Evolutionary conservation across 2,329 filamentous ascomycete species (phyloP).

Genomic region (Colletotrichum godetiae): DNA sequence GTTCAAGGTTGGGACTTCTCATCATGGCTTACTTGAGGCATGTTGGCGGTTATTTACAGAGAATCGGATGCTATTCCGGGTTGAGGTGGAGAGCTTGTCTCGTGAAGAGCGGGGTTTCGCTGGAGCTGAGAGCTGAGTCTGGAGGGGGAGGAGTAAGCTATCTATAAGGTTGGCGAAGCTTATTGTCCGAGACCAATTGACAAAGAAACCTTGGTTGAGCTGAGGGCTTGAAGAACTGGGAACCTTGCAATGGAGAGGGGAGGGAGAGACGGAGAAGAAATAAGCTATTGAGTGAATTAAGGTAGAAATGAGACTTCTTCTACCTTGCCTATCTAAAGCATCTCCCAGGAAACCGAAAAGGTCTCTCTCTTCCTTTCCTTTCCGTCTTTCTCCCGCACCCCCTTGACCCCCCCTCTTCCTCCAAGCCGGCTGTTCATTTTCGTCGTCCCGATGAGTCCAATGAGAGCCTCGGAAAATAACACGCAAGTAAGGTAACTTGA

Average conservation of each 20-base stretch:
- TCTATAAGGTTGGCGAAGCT: neutral
- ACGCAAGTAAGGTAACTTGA: neutral
- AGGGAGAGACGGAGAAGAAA: neutral
- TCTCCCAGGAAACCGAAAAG: neutral
- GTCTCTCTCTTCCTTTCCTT: neutral
- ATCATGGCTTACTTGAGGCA: conserved; percentile 46
- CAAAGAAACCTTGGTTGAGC: neutral
- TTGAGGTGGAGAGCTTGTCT: conserved; percentile 1
- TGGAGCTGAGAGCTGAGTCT: neutral
- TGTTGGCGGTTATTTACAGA: conserved; percentile 40
- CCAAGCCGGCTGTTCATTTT: conserved; percentile 3
- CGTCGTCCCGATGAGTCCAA: conserved; percentile 10
- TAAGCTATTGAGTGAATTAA: neutral
- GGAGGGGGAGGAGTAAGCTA: conserved; percentile 3
- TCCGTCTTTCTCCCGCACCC: neutral
- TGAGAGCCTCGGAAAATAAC: neutral
- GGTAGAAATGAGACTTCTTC: neutral
- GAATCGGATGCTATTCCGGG: neutral
- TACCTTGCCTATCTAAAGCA: neutral
- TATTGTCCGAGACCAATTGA: conserved; percentile 22
- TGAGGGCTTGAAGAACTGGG: neutral
- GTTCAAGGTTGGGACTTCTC: neutral
- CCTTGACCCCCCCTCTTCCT: neutral
- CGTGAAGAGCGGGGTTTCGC: neutral
- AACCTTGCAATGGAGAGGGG: neutral